phyloP scores from a whole-genome alignment of 2,329 filamentous ascomycete genomes.

The Epichloe gansuensis region DNA sequence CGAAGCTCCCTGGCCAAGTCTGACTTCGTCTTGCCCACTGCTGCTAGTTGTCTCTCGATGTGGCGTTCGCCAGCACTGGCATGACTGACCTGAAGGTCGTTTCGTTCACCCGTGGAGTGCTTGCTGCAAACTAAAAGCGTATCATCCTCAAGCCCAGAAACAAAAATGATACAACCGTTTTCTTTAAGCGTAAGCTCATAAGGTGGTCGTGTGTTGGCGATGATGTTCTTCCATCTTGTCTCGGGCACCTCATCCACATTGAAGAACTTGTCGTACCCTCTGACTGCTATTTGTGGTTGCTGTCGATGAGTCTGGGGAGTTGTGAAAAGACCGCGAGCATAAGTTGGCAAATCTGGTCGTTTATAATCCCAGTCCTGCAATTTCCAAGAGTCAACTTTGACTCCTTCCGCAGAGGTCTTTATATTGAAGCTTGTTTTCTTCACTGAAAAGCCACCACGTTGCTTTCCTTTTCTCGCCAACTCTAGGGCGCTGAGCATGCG shows the following conservation, averaged over 20 bases:
- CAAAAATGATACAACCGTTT: slow-evolving; percentile 99
- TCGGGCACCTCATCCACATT: slow-evolving; percentile 72
- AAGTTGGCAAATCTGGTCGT: slow-evolving; percentile 70
- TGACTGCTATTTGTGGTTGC: slow-evolving; percentile 64
- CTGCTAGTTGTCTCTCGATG: slow-evolving; percentile 66
- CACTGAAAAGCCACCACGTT: slow-evolving; percentile 53
- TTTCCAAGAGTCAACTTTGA: slow-evolving; percentile 79
- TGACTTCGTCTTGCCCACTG: slow-evolving; percentile 63
- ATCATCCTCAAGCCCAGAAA: slow-evolving; percentile 80
- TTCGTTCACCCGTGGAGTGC: slow-evolving; percentile 79
- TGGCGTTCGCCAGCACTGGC: slow-evolving; percentile 72
- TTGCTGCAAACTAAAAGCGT: slow-evolving; percentile 96
- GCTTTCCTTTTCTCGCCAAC: slow-evolving; percentile 38
- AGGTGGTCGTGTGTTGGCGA: slow-evolving; percentile 63
- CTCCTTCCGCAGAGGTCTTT: slow-evolving; percentile 44
- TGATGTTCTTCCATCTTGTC: slow-evolving; percentile 75
- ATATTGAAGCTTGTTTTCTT: slow-evolving; percentile 73
- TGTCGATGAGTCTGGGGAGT: slow-evolving; percentile 49
- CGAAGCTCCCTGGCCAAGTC: slow-evolving; percentile 69
- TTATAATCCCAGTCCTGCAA: slow-evolving; percentile 97
- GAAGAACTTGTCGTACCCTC: slow-evolving; percentile 99
- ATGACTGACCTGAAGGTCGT: slow-evolving; percentile 64
- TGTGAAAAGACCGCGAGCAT: slow-evolving; percentile 92
- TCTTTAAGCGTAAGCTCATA: slow-evolving; percentile 97
- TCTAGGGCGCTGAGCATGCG: slow-evolving; percentile 55